These are phyloP conservation scores for Cymodocea nodosa DNA, from an alignment of 116 monocot species.

Conservation along the genomic window DNA sequence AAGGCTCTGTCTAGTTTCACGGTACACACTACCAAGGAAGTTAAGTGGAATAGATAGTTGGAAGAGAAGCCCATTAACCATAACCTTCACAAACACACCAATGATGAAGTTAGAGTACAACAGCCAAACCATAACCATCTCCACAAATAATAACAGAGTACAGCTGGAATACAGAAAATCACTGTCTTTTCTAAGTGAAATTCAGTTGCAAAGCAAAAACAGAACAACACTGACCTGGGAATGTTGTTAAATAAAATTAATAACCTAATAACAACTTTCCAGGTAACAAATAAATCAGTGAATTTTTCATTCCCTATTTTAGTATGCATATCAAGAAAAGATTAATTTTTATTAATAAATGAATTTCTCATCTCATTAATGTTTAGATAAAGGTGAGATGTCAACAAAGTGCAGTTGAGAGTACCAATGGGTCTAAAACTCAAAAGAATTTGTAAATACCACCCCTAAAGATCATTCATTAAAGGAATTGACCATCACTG, in stretches of 20 bases:
- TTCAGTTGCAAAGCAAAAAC: not conserved
- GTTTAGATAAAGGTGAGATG: no score
- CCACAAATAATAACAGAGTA: not conserved
- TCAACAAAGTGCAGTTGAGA: no score
- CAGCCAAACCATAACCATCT: not conserved
- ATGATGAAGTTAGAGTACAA: not conserved
- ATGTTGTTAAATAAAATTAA: not conserved
- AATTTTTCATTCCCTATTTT: no score
- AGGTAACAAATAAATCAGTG: no score
- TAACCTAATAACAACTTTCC: not conserved
- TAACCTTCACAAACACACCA: conserved; percentile 37
- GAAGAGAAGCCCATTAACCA: conserved; percentile 99
- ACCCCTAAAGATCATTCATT: no score
- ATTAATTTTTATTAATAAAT: no score
- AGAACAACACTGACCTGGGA: not conserved
- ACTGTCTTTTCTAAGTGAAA: not conserved
- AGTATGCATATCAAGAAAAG: no score
- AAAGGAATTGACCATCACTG: no score
- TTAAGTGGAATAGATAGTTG: conserved; percentile 96
- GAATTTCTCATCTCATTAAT: no score
- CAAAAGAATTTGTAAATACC: no score
- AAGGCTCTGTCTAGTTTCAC: conserved; percentile 95
- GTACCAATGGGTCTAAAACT: no score
- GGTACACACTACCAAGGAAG: conserved; percentile 96
- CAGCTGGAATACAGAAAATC: not conserved